Percentiles rank a stretch among this genome's conserved stretches.
Evolutionary conservation across 2,329 filamentous ascomycete genomes (phyloP).

Genomic region (Colletotrichum spaethianum): DNA sequence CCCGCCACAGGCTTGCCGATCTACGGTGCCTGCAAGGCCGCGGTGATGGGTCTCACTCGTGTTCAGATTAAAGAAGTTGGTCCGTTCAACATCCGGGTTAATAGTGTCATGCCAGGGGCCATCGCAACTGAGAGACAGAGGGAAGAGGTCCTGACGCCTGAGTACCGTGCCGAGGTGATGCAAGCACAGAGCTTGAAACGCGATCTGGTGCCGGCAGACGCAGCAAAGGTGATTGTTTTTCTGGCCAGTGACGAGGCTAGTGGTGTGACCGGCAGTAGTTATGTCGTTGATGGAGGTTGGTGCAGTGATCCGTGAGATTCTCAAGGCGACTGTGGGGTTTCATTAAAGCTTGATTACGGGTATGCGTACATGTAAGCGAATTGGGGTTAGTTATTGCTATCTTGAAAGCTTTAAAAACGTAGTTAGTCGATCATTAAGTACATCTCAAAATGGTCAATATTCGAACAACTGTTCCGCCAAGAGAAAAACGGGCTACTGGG

Average conservation of each 20-base stretch:
- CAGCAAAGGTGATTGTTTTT: neutral
- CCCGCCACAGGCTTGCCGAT: constrained; percentile 50
- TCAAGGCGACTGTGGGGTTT: neutral
- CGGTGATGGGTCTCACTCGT: constrained; percentile 55
- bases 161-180: constrained; percentile 39
- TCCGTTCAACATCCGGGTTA: constrained; percentile 55
- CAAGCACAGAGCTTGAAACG: neutral
- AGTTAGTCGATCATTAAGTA: no score
- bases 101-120: constrained; percentile 64
- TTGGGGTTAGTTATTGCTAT: no score
- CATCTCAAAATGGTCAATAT: no score
- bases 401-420: no score
- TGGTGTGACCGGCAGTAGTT: neutral
- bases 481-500: no score
- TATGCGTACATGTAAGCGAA: no score
- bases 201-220: neutral
- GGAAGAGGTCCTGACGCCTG: constrained; percentile 58
- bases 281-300: neutral
- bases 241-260: neutral
- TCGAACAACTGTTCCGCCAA: no score
- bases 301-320: neutral
- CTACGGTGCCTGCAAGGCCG: constrained; percentile 57
- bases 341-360: no score
- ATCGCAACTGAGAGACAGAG: constrained; percentile 62
- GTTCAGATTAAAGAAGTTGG: constrained; percentile 56